phyloP scores from a whole-genome alignment of 2,329 filamentous ascomycete species.

The Ophiostoma sp. region DNA sequence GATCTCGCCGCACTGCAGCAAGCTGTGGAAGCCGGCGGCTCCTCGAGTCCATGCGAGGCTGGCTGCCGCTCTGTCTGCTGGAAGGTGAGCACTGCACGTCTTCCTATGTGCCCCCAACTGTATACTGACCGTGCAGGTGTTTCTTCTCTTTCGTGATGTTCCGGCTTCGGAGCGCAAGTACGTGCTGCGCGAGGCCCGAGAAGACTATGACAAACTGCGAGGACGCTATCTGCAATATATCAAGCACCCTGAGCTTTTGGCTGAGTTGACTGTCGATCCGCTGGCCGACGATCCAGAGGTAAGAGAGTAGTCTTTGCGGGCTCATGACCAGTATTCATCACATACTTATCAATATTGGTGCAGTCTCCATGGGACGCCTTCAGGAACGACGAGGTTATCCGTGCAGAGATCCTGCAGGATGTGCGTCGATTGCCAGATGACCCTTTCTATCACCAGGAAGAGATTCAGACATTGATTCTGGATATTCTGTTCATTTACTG shows the following conservation, averaged over 20 bases:
- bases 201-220: constrained; percentile 66
- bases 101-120: not conserved
- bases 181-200: constrained; percentile 62
- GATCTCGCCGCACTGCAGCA: constrained; percentile 58
- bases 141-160: constrained; percentile 69
- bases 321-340: not conserved
- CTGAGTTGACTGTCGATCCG: constrained; percentile 67
- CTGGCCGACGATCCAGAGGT: constrained; percentile 71
- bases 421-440: constrained; percentile 91
- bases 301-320: constrained; percentile 28
- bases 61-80: constrained; percentile 84
- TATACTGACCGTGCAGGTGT: constrained; percentile 50
- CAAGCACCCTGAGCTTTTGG: constrained; percentile 75
- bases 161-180: constrained; percentile 63
- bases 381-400: constrained; percentile 74
- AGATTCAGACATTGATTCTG: constrained; percentile 73
- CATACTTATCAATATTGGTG: not conserved
- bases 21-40: constrained; percentile 57
- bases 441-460: constrained; percentile 75
- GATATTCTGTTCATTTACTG: constrained; percentile 93
- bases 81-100: constrained; percentile 60
- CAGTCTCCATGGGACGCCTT: constrained; percentile 89
- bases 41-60: constrained; percentile 58
- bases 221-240: constrained; percentile 76
- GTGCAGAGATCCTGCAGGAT: constrained; percentile 89